These are phyloP conservation scores for Lactarius quietus DNA, from an alignment of 768 basidiomycete species.

Conservation along the genomic window DNA sequence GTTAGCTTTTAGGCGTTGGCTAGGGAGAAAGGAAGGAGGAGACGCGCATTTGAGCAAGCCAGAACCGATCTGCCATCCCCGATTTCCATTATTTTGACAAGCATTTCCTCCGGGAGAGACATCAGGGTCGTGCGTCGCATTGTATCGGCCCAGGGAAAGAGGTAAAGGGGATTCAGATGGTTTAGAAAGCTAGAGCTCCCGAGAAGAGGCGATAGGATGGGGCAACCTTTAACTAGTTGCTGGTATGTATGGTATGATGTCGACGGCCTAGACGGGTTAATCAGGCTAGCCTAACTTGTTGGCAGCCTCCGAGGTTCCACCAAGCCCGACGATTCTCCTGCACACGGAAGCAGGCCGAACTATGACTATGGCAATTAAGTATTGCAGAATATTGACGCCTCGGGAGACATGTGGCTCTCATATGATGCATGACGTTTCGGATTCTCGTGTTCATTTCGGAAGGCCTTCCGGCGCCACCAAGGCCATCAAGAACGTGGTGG, in stretches of 20 bases:
- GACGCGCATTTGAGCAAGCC: background rate
- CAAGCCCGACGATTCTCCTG: background rate
- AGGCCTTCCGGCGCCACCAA: background rate
- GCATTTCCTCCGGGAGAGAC: background rate
- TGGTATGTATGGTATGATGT: background rate
- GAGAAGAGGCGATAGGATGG: background rate
- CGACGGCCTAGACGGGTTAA: background rate
- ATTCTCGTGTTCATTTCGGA: background rate
- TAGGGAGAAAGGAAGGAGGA: background rate
- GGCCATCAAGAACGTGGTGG: too few relatives aligned
- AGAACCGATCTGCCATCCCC: background rate
- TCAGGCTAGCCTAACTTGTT: background rate
- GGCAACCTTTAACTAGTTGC: background rate
- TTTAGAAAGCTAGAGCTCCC: background rate
- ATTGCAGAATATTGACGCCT: background rate
- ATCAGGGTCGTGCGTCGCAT: background rate
- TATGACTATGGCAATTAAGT: background rate
- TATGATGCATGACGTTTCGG: background rate
- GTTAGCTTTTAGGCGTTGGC: background rate
- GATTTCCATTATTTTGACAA: background rate
- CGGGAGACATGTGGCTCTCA: background rate
- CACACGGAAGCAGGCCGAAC: background rate
- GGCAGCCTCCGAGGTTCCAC: background rate
- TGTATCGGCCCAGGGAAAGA: background rate
- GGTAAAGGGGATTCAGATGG: background rate